These are phyloP conservation scores for Henningerozyma blattae DNA, from an alignment of 805 yeast species.

Conservation along the genomic window DNA sequence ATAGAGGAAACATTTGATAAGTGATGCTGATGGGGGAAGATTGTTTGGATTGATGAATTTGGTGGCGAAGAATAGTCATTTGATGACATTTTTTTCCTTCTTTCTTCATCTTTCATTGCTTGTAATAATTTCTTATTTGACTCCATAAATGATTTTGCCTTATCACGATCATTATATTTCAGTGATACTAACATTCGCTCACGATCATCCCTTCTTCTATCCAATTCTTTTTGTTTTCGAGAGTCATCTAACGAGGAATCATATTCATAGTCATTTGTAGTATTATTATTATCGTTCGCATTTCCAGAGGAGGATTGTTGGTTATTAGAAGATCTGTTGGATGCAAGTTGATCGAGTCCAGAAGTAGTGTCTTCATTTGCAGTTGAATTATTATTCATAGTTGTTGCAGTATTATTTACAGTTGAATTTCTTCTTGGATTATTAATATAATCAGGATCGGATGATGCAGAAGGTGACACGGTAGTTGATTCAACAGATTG, in stretches of 20 bases:
- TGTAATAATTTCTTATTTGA: constrained; percentile 20
- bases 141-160: constrained; percentile 23
- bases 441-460: background rate
- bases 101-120: constrained; percentile 24
- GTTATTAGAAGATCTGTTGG: background rate
- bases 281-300: background rate
- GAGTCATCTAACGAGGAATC: background rate
- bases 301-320: background rate
- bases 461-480: background rate
- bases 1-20: background rate
- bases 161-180: constrained; percentile 24
- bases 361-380: background rate
- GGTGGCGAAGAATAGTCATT: background rate
- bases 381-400: background rate
- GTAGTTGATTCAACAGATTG: background rate
- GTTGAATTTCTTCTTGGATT: background rate
- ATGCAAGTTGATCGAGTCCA: too few species aligned
- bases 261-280: background rate
- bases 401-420: background rate
- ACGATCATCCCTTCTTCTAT: constrained; percentile 20
- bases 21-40: background rate
- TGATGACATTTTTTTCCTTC: constrained; percentile 14
- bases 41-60: background rate
- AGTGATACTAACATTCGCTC: constrained; percentile 25
- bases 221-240: constrained; percentile 19